A percentile compares a stretch with the other conserved stretches of the same genome.
phyloP scores from a whole-genome alignment of 2,329 filamentous ascomycete genomes.

The Fusarium sp. region DNA sequence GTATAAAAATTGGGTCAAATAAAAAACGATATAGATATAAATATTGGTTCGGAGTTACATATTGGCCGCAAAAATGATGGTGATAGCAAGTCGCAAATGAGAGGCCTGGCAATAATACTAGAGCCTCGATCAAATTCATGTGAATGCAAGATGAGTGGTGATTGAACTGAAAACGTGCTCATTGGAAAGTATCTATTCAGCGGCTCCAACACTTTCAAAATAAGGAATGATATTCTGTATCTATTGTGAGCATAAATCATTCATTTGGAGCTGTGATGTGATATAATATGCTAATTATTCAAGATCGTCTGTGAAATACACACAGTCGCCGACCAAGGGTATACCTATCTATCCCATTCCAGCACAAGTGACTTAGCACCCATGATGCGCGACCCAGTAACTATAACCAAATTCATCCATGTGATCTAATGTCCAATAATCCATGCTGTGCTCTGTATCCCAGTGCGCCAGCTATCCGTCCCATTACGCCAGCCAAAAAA shows the following conservation, averaged over 20 bases:
- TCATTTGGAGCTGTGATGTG: not conserved
- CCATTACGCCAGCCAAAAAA: slow-evolving; percentile 28
- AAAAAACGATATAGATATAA: slow-evolving; percentile 14
- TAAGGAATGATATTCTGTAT: no score
- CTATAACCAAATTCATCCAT: slow-evolving; percentile 30
- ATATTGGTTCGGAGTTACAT: slow-evolving; percentile 8
- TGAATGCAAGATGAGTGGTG: not conserved
- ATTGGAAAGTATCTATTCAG: no score
- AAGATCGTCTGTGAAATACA: slow-evolving; percentile 21
- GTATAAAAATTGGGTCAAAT: slow-evolving; percentile 7
- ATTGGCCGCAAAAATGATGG: not conserved
- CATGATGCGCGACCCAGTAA: slow-evolving; percentile 18
- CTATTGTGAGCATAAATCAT: not conserved
- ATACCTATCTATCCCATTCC: slow-evolving; percentile 36
- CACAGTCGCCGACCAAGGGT: slow-evolving; percentile 35
- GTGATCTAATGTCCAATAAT: slow-evolving; percentile 27
- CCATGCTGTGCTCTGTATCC: slow-evolving; percentile 33
- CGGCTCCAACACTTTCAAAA: not conserved
- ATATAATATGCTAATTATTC: slow-evolving; percentile 29
- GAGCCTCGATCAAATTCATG: not conserved
- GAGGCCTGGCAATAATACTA: not conserved
- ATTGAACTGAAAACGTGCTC: not conserved
- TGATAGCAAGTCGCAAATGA: not conserved
- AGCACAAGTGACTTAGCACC: slow-evolving; percentile 22
- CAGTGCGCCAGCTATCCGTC: slow-evolving; percentile 20